Evolutionary conservation across 495 filamentous ascomycete species (phyloP), one percentile per base, ranked within the genome.

Genomic region (Talaromyces nanjingensis): DNA sequence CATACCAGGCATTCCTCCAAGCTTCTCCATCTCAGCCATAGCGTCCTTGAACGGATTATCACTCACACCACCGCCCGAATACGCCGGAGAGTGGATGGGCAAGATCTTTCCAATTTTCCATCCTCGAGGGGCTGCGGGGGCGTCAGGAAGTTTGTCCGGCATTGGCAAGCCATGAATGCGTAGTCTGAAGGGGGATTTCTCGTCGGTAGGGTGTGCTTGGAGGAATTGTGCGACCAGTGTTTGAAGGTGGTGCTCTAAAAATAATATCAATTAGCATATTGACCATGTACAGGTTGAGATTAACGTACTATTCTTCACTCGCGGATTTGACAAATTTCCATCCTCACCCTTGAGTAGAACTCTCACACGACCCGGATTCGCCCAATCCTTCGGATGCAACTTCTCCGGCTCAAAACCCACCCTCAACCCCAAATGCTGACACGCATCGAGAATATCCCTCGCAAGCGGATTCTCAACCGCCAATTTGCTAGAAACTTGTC

Each of bases 1-100:
- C 57, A 79, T 81, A 1, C 76, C 82, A 18, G 79, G 81, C 69
- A 81, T 81, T 14, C 87, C 87, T 62, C 74, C 67, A 72, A 81
- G 78, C 63, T 77, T 81, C 70, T 85, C 81, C 92, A 97, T 96
- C 79, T 96, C 92, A 52, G 84, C 86, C 93, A 98, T 97, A 80
- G 97, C 96, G 65, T 98, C 93, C 81, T 94, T 93, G 67, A 98
- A 86, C 27, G 96, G 89, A 68, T 98, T 96, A 72, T 98, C 94
- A 65, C 89, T 96, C 7, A 98, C 92, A 24, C 94, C 94, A 24
- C 96, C 93, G 2, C 94, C 94, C 59, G 88, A 96, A 74, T 98
- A 81, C 12, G 92, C 94, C 0, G 93, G 86, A 24, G 86, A 90
- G 67, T 97, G 92, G 66, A 93, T 84, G 29, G 94, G 94, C 63